Evolutionary conservation across 225 moss, liverwort and hornwort genomes (phyloP).

Genomic region (Sphagnum tenellum): DNA sequence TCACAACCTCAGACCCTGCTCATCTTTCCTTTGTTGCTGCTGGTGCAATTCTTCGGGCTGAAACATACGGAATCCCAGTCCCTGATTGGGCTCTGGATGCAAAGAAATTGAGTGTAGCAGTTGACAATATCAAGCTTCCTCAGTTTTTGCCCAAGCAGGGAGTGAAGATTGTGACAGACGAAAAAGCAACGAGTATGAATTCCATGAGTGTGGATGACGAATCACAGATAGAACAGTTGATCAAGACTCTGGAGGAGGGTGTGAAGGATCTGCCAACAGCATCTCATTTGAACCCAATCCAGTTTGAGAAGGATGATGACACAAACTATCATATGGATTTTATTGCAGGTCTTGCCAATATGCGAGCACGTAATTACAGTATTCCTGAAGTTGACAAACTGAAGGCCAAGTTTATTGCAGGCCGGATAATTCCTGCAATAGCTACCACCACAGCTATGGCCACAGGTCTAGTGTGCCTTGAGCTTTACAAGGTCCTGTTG

Average conservation of each 20-base stretch:
- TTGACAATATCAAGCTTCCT: conserved; percentile 30
- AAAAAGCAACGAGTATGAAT: conserved; percentile 44
- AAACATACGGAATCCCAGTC: conserved; percentile 26
- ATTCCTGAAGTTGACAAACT: conserved; percentile 63
- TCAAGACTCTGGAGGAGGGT: conserved; percentile 30
- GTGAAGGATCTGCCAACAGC: conserved; percentile 25
- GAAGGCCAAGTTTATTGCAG: conserved; percentile 64
- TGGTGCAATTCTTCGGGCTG: conserved; percentile 44
- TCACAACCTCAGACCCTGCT: conserved; percentile 32
- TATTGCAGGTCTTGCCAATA: conserved; percentile 53
- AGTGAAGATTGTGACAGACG: conserved; percentile 48
- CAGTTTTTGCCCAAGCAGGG: conserved; percentile 50
- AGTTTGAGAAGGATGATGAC: conserved; percentile 64
- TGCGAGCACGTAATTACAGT: conserved; percentile 66
- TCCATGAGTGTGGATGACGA: conserved; percentile 41
- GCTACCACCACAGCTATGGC: conserved; percentile 63
- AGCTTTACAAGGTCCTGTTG: conserved; percentile 39
- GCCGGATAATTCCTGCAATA: conserved; percentile 61
- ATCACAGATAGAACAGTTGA: conserved; percentile 39
- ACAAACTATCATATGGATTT: conserved; percentile 62
- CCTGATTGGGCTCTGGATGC: conserved; percentile 44
- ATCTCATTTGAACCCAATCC: conserved; percentile 45
- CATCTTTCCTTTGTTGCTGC: conserved; percentile 48
- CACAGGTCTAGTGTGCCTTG: conserved; percentile 51
- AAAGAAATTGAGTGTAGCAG: conserved; percentile 33